Percentiles rank a stretch among this genome's conserved stretches.
Conservation (phyloP, 1,284 basidiomycete species). For the Austropuccinia psidii region DNA sequence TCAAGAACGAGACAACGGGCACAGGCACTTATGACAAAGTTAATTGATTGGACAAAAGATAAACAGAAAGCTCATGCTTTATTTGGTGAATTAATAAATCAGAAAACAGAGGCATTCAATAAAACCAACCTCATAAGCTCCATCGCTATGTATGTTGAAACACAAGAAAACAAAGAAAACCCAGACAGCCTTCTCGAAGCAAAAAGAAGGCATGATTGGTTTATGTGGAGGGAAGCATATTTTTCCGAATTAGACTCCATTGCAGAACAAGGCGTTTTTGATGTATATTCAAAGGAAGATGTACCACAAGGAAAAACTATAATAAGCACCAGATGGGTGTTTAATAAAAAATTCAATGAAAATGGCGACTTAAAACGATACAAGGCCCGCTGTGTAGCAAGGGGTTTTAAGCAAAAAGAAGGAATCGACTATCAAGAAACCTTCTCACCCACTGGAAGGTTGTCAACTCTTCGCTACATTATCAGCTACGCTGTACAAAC, state of each 20-base stretch:
- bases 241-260: conserved; percentile 2
- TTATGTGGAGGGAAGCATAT: background rate
- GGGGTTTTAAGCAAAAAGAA: conserved; percentile 19
- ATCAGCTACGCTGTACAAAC: background rate
- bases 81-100: too few species aligned
- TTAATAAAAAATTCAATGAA: conserved; percentile 6
- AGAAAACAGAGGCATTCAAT: too few species aligned
- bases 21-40: too few species aligned
- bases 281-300: too few species aligned
- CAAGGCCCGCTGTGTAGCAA: conserved; percentile 17
- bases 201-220: too few species aligned
- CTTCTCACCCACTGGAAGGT: conserved; percentile 10
- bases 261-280: background rate
- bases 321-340: background rate
- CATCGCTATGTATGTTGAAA: too few species aligned
- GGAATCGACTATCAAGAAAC: conserved; percentile 26
- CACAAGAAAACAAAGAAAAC: too few species aligned
- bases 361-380: background rate
- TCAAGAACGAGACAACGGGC: too few species aligned
- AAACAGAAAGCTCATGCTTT: too few species aligned
- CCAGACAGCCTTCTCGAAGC: too few species aligned
- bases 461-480: background rate
- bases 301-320: background rate
- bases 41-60: too few species aligned
- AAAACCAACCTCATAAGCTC: too few species aligned